phyloP scores from a whole-genome alignment of 139 green algal species.

The Coccomyxa sp. region DNA sequence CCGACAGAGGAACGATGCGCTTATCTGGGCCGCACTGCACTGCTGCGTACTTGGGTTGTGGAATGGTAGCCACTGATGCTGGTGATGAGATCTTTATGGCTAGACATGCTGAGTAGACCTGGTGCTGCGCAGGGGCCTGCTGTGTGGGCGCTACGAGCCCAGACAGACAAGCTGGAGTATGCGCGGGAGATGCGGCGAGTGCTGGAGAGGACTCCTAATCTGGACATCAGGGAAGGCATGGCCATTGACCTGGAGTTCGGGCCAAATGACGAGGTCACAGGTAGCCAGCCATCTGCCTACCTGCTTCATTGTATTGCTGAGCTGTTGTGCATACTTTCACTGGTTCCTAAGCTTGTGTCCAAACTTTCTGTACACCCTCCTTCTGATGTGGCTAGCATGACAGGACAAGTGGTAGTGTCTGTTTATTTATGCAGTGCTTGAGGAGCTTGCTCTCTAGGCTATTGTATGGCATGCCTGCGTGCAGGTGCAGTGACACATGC shows the following conservation, averaged over 20 bases:
- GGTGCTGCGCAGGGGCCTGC: constrained; percentile 74
- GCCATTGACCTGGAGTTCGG: constrained; percentile 78
- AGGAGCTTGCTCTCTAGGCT: too few species aligned
- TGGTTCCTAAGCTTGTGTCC: too few species aligned
- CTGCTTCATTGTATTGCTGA: too few species aligned
- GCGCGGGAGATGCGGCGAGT: constrained; percentile 58
- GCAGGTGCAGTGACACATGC: not conserved
- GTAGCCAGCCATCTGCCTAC: too few species aligned
- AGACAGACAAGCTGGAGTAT: constrained; percentile 98
- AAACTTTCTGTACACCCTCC: not conserved
- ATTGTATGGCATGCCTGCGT: not conserved
- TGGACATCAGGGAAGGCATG: constrained; percentile 91
- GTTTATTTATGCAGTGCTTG: too few species aligned
- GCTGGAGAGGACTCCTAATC: constrained; percentile 74
- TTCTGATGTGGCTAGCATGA: not conserved
- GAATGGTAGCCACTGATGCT: not conserved
- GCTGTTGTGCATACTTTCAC: too few species aligned
- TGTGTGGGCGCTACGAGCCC: constrained; percentile 94
- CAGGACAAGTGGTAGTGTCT: not conserved
- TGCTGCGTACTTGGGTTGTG: too few species aligned
- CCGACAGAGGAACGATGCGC: too few species aligned
- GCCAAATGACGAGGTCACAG: constrained; percentile 86
- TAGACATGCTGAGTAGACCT: not conserved
- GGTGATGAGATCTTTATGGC: not conserved
- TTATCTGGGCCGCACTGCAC: too few species aligned